Evolutionary conservation across 2,329 filamentous ascomycete genomes (phyloP).

Genomic region (Beauveria asiatica): DNA sequence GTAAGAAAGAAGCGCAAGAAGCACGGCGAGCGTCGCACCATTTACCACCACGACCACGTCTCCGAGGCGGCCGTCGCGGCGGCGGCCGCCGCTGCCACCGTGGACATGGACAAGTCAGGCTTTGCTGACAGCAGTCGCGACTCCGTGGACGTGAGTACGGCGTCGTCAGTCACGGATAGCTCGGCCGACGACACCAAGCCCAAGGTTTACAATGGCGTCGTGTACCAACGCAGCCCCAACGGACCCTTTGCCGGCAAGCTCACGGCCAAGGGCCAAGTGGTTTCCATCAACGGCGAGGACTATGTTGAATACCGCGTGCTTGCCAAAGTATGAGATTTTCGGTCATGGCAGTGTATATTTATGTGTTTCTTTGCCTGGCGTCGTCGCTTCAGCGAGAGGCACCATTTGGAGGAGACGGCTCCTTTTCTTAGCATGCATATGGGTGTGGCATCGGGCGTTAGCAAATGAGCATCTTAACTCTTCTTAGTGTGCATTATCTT

Average conservation of each 20-base stretch:
- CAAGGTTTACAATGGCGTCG: conserved; percentile 50
- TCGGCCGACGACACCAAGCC: conserved; percentile 34
- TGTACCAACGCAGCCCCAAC: conserved; percentile 52
- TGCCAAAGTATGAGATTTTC: conserved; percentile 33
- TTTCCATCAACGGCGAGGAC: conserved; percentile 58
- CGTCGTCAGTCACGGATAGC: conserved; percentile 8
- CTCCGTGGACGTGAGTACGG: background rate
- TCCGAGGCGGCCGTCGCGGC: conserved; percentile 1
- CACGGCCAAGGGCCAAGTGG: conserved; percentile 52
- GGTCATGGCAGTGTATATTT: background rate
- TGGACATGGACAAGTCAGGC: background rate
- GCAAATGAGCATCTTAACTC: background rate
- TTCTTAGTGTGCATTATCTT: background rate
- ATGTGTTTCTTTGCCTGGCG: background rate
- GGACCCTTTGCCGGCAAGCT: conserved; percentile 56
- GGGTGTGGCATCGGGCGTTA: background rate
- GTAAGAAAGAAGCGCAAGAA: conserved; percentile 5
- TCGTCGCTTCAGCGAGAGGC: background rate
- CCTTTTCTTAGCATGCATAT: conserved; percentile 3
- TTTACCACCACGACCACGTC: conserved; percentile 7
- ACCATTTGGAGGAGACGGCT: background rate
- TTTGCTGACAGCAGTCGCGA: conserved; percentile 3
- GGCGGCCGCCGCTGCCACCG: background rate
- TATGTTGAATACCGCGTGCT: conserved; percentile 60
- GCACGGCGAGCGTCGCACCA: conserved; percentile 6